Evolutionary conservation across 352 stramenopile genomes (phyloP), one percentile per base, ranked within the genome.

Genomic region (Pilasporangium apinafurcum): DNA sequence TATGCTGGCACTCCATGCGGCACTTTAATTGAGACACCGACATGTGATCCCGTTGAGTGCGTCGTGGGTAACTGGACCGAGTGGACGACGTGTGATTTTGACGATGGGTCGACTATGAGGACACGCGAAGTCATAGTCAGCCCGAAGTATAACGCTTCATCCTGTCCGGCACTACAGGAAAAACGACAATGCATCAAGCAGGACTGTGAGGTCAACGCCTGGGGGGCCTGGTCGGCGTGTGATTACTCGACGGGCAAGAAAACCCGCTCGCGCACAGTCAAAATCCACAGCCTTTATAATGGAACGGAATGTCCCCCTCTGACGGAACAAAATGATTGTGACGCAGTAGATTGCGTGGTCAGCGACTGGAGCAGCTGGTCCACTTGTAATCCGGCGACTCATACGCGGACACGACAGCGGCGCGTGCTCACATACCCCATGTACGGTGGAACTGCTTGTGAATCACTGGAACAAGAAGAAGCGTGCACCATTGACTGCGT

Each of bases 321-420:
- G 5, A 53, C 36, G 3, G 51, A 76, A 16, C 17, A 66, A 1
- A 38, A 30, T 1, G 18, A 30, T 0, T 80, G 67, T 16, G 61
- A 71, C 17, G 22, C 58, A 0, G 47, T 79, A 21, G 59, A 79
- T 35, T 90, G 77, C 20, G 37, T 45, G 17, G 38, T 85, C 0
- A 53, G 68, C 13, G 58, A 61, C 36, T 87, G 74, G 74, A 61
- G 51, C 13, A 34, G 26, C 16, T 87, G 71, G 70, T 76, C 68
- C 0, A 59, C 48, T 0, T 87, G 71, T 33, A 51, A 83, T 26
- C 48, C 61, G 0, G 36, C 13, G 8, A 68, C 48, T 0, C 27
- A 59, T 17, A 67, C 45, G 31, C 73, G 61, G 44, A 56, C 55
- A 17, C 67, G 37, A 12, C 65, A 36, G 14, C 57, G 62, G 4